Evolutionary conservation across 805 yeast genomes (phyloP).

Genomic region (Nakazawaea anatomiae): DNA sequence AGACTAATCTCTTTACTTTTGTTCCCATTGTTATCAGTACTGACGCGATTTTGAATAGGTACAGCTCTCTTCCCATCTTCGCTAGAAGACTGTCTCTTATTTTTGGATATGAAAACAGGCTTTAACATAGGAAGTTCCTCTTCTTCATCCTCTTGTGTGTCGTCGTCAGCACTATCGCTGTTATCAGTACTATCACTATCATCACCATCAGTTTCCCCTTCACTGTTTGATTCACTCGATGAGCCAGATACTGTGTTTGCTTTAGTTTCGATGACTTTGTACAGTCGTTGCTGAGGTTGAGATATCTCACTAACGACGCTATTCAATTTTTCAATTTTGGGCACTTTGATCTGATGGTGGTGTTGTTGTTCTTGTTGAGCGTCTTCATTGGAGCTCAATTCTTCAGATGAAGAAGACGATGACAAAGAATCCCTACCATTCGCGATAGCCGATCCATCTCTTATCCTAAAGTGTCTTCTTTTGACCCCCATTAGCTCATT

Average conservation of each 20-base stretch:
- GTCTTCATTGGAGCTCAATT: not conserved
- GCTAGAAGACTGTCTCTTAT: conserved; percentile 7
- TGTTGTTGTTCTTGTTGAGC: not conserved
- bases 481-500: conserved; percentile 1
- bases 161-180: not conserved
- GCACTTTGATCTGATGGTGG: not conserved
- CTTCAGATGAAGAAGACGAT: conserved; percentile 19
- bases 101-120: conserved; percentile 20
- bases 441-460: conserved; percentile 5
- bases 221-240: not conserved
- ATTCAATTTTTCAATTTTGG: not conserved
- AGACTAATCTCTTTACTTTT: conserved; percentile 15
- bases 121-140: conserved; percentile 12
- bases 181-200: conserved; percentile 11
- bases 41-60: too few relatives aligned
- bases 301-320: not conserved
- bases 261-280: not conserved
- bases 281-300: not conserved
- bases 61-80: not conserved
- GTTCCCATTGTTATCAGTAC: not conserved
- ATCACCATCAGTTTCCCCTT: not conserved
- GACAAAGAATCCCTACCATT: too few relatives aligned
- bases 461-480: conserved; percentile 7
- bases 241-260: not conserved
- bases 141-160: conserved; percentile 6